These are phyloP conservation scores for Candida golubevii DNA, from an alignment of 805 yeast genomes.

Conservation along the genomic window DNA sequence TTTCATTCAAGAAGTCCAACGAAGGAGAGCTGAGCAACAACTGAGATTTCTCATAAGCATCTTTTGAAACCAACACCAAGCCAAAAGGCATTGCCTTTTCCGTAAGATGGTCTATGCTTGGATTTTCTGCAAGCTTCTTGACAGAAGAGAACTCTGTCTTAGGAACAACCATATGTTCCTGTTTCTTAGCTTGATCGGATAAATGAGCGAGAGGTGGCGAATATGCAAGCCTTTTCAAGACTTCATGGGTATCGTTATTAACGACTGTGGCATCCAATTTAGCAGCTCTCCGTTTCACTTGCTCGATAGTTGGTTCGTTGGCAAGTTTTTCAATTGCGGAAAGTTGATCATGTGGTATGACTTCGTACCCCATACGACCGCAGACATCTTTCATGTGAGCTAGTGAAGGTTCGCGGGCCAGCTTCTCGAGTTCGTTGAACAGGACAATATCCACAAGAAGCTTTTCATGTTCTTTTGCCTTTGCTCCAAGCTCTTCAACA, in stretches of 20 bases:
- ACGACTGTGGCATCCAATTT: constrained; percentile 4
- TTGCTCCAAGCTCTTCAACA: constrained; percentile 7
- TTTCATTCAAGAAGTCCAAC: constrained; percentile 1
- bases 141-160: background rate
- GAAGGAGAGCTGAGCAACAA: constrained; percentile 1
- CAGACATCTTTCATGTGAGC: constrained; percentile 17
- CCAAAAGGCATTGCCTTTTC: constrained; percentile 5
- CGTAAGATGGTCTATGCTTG: constrained; percentile 2
- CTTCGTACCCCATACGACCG: constrained; percentile 8
- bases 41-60: background rate
- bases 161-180: background rate
- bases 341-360: constrained; percentile 7
- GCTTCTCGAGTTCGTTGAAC: constrained; percentile 15
- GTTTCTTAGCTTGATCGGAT: constrained; percentile 10
- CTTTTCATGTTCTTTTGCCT: constrained; percentile 2
- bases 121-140: constrained; percentile 3
- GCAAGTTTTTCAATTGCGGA: constrained; percentile 13
- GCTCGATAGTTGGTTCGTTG: constrained; percentile 15
- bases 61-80: constrained; percentile 5
- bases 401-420: constrained; percentile 29
- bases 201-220: constrained; percentile 17
- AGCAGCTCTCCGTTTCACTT: constrained; percentile 13
- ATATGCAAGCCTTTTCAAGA: constrained; percentile 13
- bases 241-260: background rate
- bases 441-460: constrained; percentile 3